Evolutionary conservation across 345 rosid species (phyloP), one percentile per base, ranked within the genome.

Genomic region (Eucalyptus paniculata): DNA sequence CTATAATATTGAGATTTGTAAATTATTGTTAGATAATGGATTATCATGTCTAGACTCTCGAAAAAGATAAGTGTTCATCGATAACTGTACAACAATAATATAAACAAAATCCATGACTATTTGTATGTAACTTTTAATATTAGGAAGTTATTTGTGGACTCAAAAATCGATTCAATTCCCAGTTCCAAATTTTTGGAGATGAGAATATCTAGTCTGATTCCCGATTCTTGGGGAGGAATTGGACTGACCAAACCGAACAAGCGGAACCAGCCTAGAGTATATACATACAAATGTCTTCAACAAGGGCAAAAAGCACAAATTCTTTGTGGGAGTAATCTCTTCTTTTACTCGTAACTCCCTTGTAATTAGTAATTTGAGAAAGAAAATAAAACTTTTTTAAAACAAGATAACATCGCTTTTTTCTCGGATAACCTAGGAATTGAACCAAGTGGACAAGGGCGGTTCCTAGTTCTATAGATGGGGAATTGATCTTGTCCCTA

Each of bases 91-190:
- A 69, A 34, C 10, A 19, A 5, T 34, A 34, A 18, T 34, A 19
- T 21, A 40, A 69, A 34, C 81, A 69, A 69, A 69, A 69, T 5
- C 44, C 24, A 17, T 34, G 4, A 69, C 44, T 34, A 17, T 69
- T 34, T 32, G 81, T 9, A 69, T 5, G 37, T 17, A 69, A 34
- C 24, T 69, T 19, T 40, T 34, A 69, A 69, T 69, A 40, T 19
- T 34, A 34, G 13, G 81, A 69, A 15, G 62, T 56, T 56, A 56
- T 56, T 24, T 5, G 6, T 56, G 62, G 62, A 56, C 30, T 24
- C 30, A 56, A 24, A 56, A 56, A 24, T 56, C 3, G 5, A 26
- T 56, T 56, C 30, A 0, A 0, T 56, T 10, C 1, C 30, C 1
- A 9, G 6, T 24, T 56, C 30, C 62, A 56, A 56, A 24, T 56